Conservation (phyloP, 805 yeast genomes). For the Metschnikowia arizonensis region DNA sequence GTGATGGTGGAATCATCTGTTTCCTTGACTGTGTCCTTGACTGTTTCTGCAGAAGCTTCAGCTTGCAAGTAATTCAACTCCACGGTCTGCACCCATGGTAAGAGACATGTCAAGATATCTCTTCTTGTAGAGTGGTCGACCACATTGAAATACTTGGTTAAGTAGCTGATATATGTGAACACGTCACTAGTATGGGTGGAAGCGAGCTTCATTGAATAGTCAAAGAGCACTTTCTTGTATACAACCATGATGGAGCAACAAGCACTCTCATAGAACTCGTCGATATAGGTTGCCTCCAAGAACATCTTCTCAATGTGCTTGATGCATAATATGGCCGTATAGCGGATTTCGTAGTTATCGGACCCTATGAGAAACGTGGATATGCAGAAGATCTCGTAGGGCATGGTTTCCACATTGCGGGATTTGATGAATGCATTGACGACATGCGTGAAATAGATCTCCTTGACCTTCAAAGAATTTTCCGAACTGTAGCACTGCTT, state of each 20-base stretch:
- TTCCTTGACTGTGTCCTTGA: background rate
- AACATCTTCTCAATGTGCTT: constrained; percentile 53
- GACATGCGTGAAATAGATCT: constrained; percentile 67
- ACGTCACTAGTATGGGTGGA: constrained; percentile 54
- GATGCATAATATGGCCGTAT: constrained; percentile 68
- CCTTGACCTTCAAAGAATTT: constrained; percentile 48
- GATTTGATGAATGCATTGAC: constrained; percentile 50
- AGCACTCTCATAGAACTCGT: constrained; percentile 63
- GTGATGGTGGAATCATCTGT: background rate
- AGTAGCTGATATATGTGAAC: constrained; percentile 61
- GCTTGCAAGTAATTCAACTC: constrained; percentile 43
- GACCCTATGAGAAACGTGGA: constrained; percentile 79
- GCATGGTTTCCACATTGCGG: constrained; percentile 28
- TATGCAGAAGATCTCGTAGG: constrained; percentile 67
- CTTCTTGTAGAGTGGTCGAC: constrained; percentile 60
- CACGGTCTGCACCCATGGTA: constrained; percentile 92
- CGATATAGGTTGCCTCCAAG: constrained; percentile 47
- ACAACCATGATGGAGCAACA: constrained; percentile 76
- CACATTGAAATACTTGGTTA: constrained; percentile 61
- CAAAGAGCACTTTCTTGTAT: constrained; percentile 80
- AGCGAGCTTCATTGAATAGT: constrained; percentile 72
- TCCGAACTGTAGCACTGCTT: constrained; percentile 66
- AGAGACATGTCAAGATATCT: constrained; percentile 72
- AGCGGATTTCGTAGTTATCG: constrained; percentile 61
- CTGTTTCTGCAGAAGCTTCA: constrained; percentile 9